These are phyloP conservation scores for Aspergillus biplanus DNA, from an alignment of 495 filamentous ascomycete genomes.

Conservation along the genomic window DNA sequence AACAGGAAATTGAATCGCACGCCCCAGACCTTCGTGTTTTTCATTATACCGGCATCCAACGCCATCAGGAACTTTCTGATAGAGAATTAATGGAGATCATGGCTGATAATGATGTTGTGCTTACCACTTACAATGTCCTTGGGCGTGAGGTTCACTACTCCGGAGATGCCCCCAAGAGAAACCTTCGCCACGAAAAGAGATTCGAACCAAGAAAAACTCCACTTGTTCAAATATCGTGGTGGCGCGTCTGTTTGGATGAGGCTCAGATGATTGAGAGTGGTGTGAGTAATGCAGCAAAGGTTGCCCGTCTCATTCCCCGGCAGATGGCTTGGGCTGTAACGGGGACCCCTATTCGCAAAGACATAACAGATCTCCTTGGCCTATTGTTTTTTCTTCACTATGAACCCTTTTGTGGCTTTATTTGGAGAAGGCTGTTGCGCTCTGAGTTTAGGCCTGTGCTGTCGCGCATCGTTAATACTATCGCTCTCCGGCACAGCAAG, in stretches of 20 bases:
- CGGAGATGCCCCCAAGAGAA: conserved; percentile 62
- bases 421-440: conserved; percentile 68
- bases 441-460: conserved; percentile 62
- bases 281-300: conserved; percentile 77
- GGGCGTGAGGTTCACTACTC: conserved; percentile 78
- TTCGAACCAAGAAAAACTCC: conserved; percentile 74
- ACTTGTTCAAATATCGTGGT: conserved; percentile 80
- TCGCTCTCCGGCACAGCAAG: conserved; percentile 88
- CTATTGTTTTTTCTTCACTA: conserved; percentile 80
- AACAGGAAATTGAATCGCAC: conserved; percentile 73
- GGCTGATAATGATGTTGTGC: conserved; percentile 71
- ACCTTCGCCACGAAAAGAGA: conserved; percentile 65
- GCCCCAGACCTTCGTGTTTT: conserved; percentile 61
- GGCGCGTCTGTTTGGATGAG: conserved; percentile 91
- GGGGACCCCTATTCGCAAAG: conserved; percentile 83
- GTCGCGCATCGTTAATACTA: conserved; percentile 61
- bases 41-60: conserved; percentile 54
- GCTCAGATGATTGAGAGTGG: conserved; percentile 94
- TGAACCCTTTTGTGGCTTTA: conserved; percentile 68
- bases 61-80: conserved; percentile 40
- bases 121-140: conserved; percentile 85
- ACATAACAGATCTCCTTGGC: conserved; percentile 68
- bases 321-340: conserved; percentile 92
- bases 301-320: conserved; percentile 79
- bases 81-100: conserved; percentile 51